Base-by-base conservation (phyloP, 2,329 filamentous ascomycete genomes). In the Coniochaeta pulveracea region DNA sequence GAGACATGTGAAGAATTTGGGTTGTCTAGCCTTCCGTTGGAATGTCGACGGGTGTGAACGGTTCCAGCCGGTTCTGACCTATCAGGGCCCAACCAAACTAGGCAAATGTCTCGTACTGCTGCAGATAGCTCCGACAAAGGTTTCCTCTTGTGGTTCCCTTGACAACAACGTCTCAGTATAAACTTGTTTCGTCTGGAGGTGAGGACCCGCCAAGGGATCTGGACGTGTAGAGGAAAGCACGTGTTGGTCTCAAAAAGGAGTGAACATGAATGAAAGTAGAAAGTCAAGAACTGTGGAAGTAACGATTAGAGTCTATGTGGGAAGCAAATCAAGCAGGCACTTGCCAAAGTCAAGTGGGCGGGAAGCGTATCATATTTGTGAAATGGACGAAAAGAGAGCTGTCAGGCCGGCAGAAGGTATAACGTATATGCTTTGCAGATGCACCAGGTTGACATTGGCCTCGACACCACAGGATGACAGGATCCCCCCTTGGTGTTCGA, bases 1-100 rank as follows among this genome's bases (percentile, higher is more conserved):
- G 21, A 39, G 39, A 43, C 41, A 43, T 41, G 33, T n/a, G n/a
- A n/a, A n/a, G n/a, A n/a, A 29, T 19, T 9, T 7, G 7, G 25
- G 25, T 25, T 8, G 28, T 21, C 19, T 31, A 31, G 28, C 28
- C 28, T 17, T 19, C 30, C 19, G 30, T 33, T 33, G 30, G 30
- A 33, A 33, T 33, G 30, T 22, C 19, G 30, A 17, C 15, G 3
- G 14, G 5, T 18, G 29, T 32, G 5, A 10, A 33, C n/a, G 22
- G n/a, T n/a, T n/a, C n/a, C n/a, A n/a, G n/a, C n/a, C n/a, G n/a
- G n/a, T n/a, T n/a, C n/a, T n/a, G n/a, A n/a, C n/a, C n/a, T n/a
- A n/a, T n/a, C n/a, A n/a, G n/a, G n/a, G n/a, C n/a, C n/a, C n/a
- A n/a, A n/a, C n/a, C n/a, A n/a, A n/a, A n/a, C n/a, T n/a, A 31